phyloP scores from a whole-genome alignment of 768 basidiomycete genomes.

The Collybiopsis confluens region DNA sequence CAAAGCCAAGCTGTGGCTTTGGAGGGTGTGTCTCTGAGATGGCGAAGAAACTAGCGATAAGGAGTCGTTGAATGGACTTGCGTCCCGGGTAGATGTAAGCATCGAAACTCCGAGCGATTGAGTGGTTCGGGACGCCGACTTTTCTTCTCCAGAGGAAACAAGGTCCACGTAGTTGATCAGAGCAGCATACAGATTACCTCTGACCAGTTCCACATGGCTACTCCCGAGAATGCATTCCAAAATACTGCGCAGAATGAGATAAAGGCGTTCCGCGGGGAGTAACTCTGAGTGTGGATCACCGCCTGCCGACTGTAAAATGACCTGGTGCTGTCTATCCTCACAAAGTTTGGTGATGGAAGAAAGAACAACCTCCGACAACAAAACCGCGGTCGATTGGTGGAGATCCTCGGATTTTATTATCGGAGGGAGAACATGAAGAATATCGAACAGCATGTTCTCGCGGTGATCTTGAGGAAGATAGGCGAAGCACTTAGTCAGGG shows the following conservation, averaged over 20 bases:
- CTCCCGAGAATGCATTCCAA: conserved; percentile 73
- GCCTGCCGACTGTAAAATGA: conserved; percentile 60
- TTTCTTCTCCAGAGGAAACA: conserved; percentile 35
- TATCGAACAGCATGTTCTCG: conserved; percentile 87
- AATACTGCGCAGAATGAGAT: conserved; percentile 66
- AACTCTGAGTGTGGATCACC: conserved; percentile 62
- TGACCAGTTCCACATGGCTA: conserved; percentile 78
- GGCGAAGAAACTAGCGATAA: conserved; percentile 27
- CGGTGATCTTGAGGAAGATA: conserved; percentile 77
- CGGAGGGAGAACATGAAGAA: conserved; percentile 76
- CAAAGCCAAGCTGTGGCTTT: conserved; percentile 58
- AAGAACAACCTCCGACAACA: conserved; percentile 78
- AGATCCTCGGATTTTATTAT: conserved; percentile 62
- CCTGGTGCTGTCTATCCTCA: conserved; percentile 71
- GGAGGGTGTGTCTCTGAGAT: conserved; percentile 33
- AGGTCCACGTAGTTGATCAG: conserved; percentile 88
- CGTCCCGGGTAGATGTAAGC: conserved; percentile 31
- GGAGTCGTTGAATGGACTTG: conserved; percentile 33
- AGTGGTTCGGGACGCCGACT: conserved; percentile 11
- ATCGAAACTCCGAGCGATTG: conserved; percentile 34
- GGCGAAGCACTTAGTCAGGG: conserved; percentile 81
- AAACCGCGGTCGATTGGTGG: conserved; percentile 69
- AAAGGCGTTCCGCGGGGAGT: conserved; percentile 77
- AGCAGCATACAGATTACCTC: conserved; percentile 92
- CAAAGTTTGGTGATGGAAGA: conserved; percentile 86